phyloP scores from a whole-genome alignment of 169 alveolate species.

The Perkinsus olseni region DNA sequence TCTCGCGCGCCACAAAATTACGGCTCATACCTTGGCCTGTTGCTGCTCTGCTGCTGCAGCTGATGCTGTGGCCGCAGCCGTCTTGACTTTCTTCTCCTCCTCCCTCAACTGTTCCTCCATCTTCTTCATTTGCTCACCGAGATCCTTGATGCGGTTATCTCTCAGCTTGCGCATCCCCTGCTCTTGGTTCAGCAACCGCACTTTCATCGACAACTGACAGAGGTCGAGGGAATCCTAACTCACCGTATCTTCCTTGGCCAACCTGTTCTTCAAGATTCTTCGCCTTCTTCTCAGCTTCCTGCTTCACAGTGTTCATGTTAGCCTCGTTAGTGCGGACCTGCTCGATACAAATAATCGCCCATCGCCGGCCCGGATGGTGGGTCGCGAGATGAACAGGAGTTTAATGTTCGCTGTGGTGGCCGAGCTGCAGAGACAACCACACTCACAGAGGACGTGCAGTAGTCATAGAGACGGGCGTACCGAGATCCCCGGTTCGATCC shows the following conservation, averaged over 20 bases:
- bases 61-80: neutral
- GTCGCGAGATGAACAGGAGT: no score
- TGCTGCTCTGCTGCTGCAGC: neutral
- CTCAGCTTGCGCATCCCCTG: neutral
- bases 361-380: no score
- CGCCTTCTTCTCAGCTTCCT: neutral
- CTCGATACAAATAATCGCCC: no score
- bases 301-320: neutral
- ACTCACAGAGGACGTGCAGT: no score
- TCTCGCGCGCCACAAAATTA: neutral
- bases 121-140: neutral
- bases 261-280: neutral
- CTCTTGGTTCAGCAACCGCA: neutral
- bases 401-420: no score
- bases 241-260: neutral
- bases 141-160: neutral
- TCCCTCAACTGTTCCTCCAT: neutral
- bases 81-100: neutral
- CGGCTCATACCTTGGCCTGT: neutral
- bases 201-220: neutral
- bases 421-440: no score
- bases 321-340: neutral
- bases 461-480: no score
- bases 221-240: neutral
- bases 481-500: no score